phyloP scores from a whole-genome alignment of 306 rosid species.

The Quercus rubra region DNA sequence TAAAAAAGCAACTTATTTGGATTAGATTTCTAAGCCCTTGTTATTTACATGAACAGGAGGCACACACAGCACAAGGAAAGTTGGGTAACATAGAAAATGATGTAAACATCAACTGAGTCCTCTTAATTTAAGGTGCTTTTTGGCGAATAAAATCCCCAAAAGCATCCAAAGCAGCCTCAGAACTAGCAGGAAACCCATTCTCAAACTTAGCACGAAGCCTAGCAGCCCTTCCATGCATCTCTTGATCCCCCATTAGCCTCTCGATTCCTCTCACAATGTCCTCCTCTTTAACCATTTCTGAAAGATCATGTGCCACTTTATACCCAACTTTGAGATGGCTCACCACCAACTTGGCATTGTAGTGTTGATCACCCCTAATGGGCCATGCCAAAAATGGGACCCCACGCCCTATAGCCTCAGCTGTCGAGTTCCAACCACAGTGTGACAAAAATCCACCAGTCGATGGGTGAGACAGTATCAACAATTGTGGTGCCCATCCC shows the following conservation, averaged over 20 bases:
- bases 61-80: too few species aligned
- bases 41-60: too few species aligned
- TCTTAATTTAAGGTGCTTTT: not conserved
- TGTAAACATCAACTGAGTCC: too few species aligned
- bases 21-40: too few species aligned
- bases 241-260: slow-evolving; percentile 39
- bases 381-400: slow-evolving; percentile 73
- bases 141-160: slow-evolving; percentile 24
- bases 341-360: slow-evolving; percentile 46
- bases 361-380: slow-evolving; percentile 55
- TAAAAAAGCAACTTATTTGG: too few species aligned
- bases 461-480: slow-evolving; percentile 65
- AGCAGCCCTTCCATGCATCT: slow-evolving; percentile 30
- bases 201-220: slow-evolving; percentile 35
- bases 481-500: slow-evolving; percentile 80
- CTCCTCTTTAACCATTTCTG: slow-evolving; percentile 28
- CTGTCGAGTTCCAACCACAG: slow-evolving; percentile 73
- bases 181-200: slow-evolving; percentile 48
- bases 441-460: slow-evolving; percentile 73
- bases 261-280: slow-evolving; percentile 41
- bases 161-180: slow-evolving; percentile 45
- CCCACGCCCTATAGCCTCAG: slow-evolving; percentile 61
- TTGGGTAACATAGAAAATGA: too few species aligned
- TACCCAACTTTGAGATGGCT: slow-evolving; percentile 49
- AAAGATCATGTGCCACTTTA: slow-evolving; percentile 24